Evolutionary conservation across 352 stramenopile species (phyloP).

Genomic region (Phytophthora niederhauseri): DNA sequence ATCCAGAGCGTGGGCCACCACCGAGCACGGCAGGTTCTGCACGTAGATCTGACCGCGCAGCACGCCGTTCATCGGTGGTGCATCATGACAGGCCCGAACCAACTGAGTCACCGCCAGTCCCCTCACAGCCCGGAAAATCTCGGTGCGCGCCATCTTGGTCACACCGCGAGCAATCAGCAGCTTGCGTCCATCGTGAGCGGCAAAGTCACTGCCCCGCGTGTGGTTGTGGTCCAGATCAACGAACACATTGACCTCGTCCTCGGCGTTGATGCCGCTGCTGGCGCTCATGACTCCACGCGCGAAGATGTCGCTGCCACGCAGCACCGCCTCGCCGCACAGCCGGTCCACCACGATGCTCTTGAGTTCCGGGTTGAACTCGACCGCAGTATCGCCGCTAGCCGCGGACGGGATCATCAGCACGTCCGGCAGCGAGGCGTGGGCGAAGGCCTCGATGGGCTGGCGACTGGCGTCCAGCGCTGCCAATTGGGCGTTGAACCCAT

Average conservation of each 20-base stretch:
- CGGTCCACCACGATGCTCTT: constrained; percentile 89
- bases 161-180: constrained; percentile 76
- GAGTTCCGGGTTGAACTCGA: constrained; percentile 40
- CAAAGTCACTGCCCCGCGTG: constrained; percentile 71
- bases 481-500: constrained; percentile 64
- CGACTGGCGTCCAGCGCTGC: constrained; percentile 37
- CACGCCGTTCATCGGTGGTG: constrained; percentile 91
- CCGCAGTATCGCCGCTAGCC: constrained; percentile 16
- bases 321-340: constrained; percentile 93
- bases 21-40: constrained; percentile 94
- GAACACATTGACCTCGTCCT: constrained; percentile 86
- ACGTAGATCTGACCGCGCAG: constrained; percentile 87
- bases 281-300: constrained; percentile 91
- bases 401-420: constrained; percentile 78
- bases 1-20: constrained; percentile 91
- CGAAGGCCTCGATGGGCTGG: constrained; percentile 40
- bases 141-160: constrained; percentile 74
- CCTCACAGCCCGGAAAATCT: constrained; percentile 76
- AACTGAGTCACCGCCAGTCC: constrained; percentile 70
- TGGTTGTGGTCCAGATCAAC: constrained; percentile 84
- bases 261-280: constrained; percentile 80
- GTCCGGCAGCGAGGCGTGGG: constrained; percentile 52
- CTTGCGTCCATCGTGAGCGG: constrained; percentile 81
- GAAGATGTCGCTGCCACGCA: constrained; percentile 95
- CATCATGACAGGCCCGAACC: constrained; percentile 76